A percentile compares a stretch with the other conserved stretches of the same genome.
These are phyloP conservation scores for Torrubiella hemipterigena DNA, from an alignment of 2,329 filamentous ascomycete species.

Conservation along the genomic window DNA sequence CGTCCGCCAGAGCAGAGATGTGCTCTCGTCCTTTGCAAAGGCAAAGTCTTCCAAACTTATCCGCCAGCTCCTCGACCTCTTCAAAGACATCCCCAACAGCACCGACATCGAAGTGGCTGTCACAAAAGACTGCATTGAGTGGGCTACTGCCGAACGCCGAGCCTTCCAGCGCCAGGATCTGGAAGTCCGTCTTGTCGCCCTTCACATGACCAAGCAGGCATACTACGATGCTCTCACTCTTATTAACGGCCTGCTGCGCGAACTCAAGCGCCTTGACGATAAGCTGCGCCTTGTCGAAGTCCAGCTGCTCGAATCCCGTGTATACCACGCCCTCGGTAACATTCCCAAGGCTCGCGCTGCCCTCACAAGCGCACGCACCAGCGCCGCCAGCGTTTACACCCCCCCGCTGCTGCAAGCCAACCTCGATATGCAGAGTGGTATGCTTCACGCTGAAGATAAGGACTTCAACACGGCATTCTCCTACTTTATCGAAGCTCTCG, in stretches of 20 bases:
- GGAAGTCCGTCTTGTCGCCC: slow-evolving; percentile 82
- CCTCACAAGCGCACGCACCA: slow-evolving; percentile 85
- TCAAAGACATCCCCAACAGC: slow-evolving; percentile 86
- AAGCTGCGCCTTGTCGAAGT: slow-evolving; percentile 97
- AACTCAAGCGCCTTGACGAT: slow-evolving; percentile 96
- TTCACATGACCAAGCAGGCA: slow-evolving; percentile 94
- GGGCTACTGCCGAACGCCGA: slow-evolving; percentile 88
- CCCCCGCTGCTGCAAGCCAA: slow-evolving; percentile 90
- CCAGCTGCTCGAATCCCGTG: slow-evolving; percentile 88
- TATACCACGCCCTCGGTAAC: slow-evolving; percentile 96
- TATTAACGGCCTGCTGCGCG: slow-evolving; percentile 90
- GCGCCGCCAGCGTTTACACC: slow-evolving; percentile 93
- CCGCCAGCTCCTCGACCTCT: slow-evolving; percentile 90
- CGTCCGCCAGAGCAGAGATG: slow-evolving; percentile 78
- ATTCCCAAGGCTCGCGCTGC: slow-evolving; percentile 91
- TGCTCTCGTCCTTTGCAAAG: slow-evolving; percentile 93
- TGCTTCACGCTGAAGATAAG: slow-evolving; percentile 96
- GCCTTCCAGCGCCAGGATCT: slow-evolving; percentile 97
- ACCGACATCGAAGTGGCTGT: slow-evolving; percentile 89
- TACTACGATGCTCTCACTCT: slow-evolving; percentile 96
- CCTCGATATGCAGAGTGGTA: slow-evolving; percentile 97
- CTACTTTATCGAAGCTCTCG: slow-evolving; percentile 98
- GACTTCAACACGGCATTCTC: slow-evolving; percentile 99
- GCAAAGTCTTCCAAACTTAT: slow-evolving; percentile 98
- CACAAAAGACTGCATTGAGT: slow-evolving; percentile 99